These are phyloP conservation scores for Tylopilus rubrobrunneus DNA, from an alignment of 768 basidiomycete genomes.

Conservation along the genomic window DNA sequence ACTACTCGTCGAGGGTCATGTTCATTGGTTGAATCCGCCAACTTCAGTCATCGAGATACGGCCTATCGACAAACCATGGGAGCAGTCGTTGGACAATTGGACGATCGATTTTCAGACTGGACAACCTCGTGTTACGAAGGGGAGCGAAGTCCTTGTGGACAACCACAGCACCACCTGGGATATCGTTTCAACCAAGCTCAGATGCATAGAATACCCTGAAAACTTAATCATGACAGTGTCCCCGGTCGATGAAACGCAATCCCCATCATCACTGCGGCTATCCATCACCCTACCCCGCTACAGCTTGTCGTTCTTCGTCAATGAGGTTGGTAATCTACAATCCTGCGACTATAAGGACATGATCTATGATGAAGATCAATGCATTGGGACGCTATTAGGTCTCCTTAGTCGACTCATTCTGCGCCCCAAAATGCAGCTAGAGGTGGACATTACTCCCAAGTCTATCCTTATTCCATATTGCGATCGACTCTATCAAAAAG, in stretches of 20 bases:
- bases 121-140: background rate
- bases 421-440: background rate
- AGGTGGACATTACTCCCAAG: background rate
- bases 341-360: background rate
- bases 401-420: background rate
- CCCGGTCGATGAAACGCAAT: background rate
- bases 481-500: background rate
- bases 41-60: background rate
- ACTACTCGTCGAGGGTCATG: background rate
- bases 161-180: background rate
- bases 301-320: background rate
- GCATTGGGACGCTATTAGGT: background rate
- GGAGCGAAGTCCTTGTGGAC: background rate
- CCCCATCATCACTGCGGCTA: background rate
- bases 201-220: background rate
- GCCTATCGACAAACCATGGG: background rate
- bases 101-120: background rate
- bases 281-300: background rate
- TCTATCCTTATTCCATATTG: background rate
- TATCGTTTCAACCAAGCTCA: background rate
- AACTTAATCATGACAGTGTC: background rate
- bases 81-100: background rate
- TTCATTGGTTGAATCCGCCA: background rate
- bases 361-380: conserved; percentile 1
- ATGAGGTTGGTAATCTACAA: background rate